Percentiles rank a stretch among this genome's conserved stretches.
Conservation (phyloP, 139 green algal species). For the Microglena sp. region DNA sequence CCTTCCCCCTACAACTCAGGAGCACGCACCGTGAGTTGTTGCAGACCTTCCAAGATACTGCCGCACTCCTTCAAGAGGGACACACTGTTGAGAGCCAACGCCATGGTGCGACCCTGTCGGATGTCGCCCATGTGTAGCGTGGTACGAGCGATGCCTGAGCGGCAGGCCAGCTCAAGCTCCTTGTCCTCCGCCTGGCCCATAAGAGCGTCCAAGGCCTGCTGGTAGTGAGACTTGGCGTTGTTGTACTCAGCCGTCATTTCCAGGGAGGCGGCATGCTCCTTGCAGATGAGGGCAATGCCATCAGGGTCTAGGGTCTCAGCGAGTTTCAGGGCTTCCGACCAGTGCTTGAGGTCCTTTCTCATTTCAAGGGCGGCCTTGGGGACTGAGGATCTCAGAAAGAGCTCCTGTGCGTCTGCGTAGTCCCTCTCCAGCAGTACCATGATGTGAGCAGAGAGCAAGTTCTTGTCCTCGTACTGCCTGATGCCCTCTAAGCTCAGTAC, state of each 20-base stretch:
- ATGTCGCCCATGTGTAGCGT: slow-evolving; percentile 58
- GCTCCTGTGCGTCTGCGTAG: slow-evolving; percentile 33
- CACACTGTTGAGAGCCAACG: slow-evolving; percentile 29
- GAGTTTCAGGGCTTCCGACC: slow-evolving; percentile 60
- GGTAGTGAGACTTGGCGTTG: slow-evolving; percentile 40
- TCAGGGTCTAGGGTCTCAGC: slow-evolving; percentile 53
- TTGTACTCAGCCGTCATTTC: slow-evolving; percentile 47
- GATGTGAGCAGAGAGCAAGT: slow-evolving; percentile 59
- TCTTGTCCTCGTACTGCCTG: slow-evolving; percentile 51
- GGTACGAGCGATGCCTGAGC: slow-evolving; percentile 45
- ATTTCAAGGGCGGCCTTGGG: slow-evolving; percentile 63
- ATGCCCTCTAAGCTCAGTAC: slow-evolving; percentile 53
- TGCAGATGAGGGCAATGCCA: slow-evolving; percentile 32
- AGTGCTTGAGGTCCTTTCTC: slow-evolving; percentile 67
- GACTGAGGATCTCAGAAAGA: neutral
- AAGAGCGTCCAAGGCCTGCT: slow-evolving; percentile 19
- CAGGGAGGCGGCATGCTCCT: slow-evolving; percentile 48
- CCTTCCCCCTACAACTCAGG: neutral
- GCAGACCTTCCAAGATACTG: slow-evolving; percentile 52
- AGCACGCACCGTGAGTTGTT: slow-evolving; percentile 40
- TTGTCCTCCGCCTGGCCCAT: slow-evolving; percentile 6
- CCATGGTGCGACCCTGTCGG: slow-evolving; percentile 40
- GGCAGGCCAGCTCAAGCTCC: slow-evolving; percentile 24
- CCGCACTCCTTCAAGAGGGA: slow-evolving; percentile 63
- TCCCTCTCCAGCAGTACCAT: slow-evolving; percentile 54